These are phyloP conservation scores for Aspergillus quadrilineatus DNA, from an alignment of 2,329 filamentous ascomycete genomes.

Conservation along the genomic window DNA sequence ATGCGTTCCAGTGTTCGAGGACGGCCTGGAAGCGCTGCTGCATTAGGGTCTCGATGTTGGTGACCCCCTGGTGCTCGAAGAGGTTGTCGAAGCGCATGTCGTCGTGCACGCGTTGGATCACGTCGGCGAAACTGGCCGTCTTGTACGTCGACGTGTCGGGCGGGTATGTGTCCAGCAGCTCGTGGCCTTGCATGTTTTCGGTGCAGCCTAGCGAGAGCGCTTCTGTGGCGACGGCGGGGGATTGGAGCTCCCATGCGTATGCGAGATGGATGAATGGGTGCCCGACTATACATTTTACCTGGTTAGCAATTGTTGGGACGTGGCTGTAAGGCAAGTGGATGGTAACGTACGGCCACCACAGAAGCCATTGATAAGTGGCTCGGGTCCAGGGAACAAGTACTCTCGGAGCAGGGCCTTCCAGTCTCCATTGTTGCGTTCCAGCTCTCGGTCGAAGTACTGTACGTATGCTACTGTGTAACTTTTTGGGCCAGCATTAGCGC, in stretches of 20 bases:
- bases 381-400: too few species aligned
- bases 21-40: not conserved
- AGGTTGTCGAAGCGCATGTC: not conserved
- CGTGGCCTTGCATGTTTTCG: not conserved
- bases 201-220: slow-evolving; percentile 9
- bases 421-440: too few species aligned
- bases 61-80: not conserved
- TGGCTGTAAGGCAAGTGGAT: too few species aligned
- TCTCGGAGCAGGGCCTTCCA: too few species aligned
- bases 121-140: not conserved
- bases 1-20: slow-evolving; percentile 8
- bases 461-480: too few species aligned
- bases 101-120: not conserved
- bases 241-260: slow-evolving; percentile 9
- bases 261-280: slow-evolving; percentile 13
- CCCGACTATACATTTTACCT: too few species aligned
- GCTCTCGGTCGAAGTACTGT: too few species aligned
- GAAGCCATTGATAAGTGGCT: too few species aligned
- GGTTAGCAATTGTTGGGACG: too few species aligned
- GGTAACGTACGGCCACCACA: too few species aligned
- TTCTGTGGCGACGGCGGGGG: slow-evolving; percentile 1
- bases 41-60: not conserved
- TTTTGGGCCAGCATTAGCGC: too few species aligned
- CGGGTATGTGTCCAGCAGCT: not conserved
- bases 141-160: slow-evolving; percentile 9